Base-by-base conservation (phyloP, 2,329 filamentous ascomycete genomes). In the Pseudocercospora fuligena region DNA sequence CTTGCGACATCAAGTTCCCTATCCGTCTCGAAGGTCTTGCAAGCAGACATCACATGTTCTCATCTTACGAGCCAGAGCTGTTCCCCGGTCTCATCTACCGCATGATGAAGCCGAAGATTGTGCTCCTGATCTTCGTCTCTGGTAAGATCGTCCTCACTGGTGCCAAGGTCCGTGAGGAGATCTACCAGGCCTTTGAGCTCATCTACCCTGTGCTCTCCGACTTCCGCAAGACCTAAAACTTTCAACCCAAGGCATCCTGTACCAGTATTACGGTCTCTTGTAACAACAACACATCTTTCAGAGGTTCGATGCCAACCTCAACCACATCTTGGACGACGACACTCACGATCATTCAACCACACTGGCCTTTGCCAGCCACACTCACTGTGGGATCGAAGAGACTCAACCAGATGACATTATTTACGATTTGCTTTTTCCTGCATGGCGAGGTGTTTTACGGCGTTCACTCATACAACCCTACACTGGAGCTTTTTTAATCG, bases 51-150 rank as follows among this genome's bases (percentile, higher is more conserved):
- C 94, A 98, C 86, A 97, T 97, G 84, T 99, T 98, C 89, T 96
- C 92, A 82, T 97, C 94, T 65, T 99, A 99, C 82, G 95, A 99
- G 64, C 95, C 95, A 73, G 95, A 99, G 80, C 82, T 99, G 80
- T 99, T 98, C 88, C 95, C 95, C 77, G 95, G 95, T 88, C 90
- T 99, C 61, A 99, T 99, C 83, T 99, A 99, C 84, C 93, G 95
- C 80, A 99, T 99, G 95, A 97, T 98, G 86, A 98, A 98, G 86
- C 95, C 95, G 21, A 98, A 98, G 89, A 97, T 98, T 59, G 94
- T 98, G 62, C 89, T 98, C 27, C 85, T 98, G 78, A 74, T 99
- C 81, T 98, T 98, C 84, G 94, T 98, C 76, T 95, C 91, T 77
- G 95, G 94, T 78, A 98, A 98, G 87, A 98, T 98, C 69, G 95